Base-by-base conservation (phyloP, 106 monocot species). In the Allium cepa region DNA sequence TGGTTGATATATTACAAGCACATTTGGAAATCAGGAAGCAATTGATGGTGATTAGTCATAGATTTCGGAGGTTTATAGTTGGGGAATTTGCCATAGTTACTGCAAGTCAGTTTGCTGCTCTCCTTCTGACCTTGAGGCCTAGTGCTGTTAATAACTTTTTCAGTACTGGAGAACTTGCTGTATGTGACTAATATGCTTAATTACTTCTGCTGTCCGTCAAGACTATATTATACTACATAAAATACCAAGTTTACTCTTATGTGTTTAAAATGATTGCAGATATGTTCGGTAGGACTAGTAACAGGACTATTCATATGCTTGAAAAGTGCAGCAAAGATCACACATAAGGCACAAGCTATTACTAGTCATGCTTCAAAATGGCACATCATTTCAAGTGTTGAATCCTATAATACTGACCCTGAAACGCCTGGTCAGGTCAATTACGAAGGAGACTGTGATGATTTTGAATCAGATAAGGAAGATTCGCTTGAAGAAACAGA, bases 301-400 rank as follows among this genome's bases (percentile, higher is more conserved):
- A 80, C 66, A 7, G 89, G 89, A 17, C 75, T 85, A 26, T 66
- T 90, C 11, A 70, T 90, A 22, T 90, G 85, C 75, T 70, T 90
- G 12, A 66, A 80, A 0, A 83, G 85, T 50, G 89, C 89, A 3
- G 67, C 67, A 10, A 90, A 82, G 79, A 90, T 90, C 65, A 90
- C 89, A 11, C 89, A 90, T 63, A 85, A 82, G 56, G 89, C 89
- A 2, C 82, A 80, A 60, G 79, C 85, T 2, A 82, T 90, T 52
- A 90, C 82, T 1, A 80, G 85, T 75, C 89, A 78, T 8, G 89
- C 85, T 7, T 79, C 80, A 28, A 90, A 82, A 59, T 90, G 89
- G 89, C 89, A 90, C 14, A 80, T 78, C 16, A 73, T 75, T 11
- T 76, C 85, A 17, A 90, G 82, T n/a, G 73, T 90, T 15, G 85